Evolutionary conservation across 176 grass and related monocot genomes (phyloP), one percentile per base, ranked within the genome.

Genomic region (Juncus inflexus): DNA sequence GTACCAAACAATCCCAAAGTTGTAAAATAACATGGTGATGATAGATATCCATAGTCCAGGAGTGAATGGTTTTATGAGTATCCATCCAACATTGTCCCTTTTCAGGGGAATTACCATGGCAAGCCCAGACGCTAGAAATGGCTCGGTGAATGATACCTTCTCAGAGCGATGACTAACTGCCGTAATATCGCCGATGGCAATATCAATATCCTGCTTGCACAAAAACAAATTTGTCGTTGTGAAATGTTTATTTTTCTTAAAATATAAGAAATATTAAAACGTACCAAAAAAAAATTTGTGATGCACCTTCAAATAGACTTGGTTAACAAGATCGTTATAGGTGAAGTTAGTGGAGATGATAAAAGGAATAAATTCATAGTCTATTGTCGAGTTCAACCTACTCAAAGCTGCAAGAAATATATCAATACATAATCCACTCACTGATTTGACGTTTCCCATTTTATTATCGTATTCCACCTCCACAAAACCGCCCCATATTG

Each of bases 161-260:
- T 37, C 65, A 0, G 50, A 35, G 3, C 79, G 58, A 37, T 52
- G n/a, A 2, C 64, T 65, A 5, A 68, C 36, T 3, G 55, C 64
- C 2, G 79, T 76, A 4, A 82, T 14, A 58, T 82, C 79, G 4
- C 79, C 79, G n/a, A 82, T 9, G 9, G 15, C 79, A 3, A 40
- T 62, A 64, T 82, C 73, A 35, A 82, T 49, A 3, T 14, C 16
- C 73, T 82, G 56, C 12, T 16, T 35, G 56, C 38, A 60, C 35
- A 73, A 37, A 41, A 52, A 64, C n/a, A n/a, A n/a, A n/a, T n/a
- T n/a, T n/a, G n/a, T n/a, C n/a, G n/a, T n/a, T n/a, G n/a, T n/a
- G n/a, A n/a, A n/a, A n/a, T n/a, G n/a, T n/a, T n/a, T n/a, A n/a
- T n/a, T n/a, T n/a, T n/a, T n/a, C n/a, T n/a, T n/a, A n/a, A n/a